These are phyloP conservation scores for Xylaria flabelliformis DNA, from an alignment of 495 filamentous ascomycete genomes.

Conservation along the genomic window DNA sequence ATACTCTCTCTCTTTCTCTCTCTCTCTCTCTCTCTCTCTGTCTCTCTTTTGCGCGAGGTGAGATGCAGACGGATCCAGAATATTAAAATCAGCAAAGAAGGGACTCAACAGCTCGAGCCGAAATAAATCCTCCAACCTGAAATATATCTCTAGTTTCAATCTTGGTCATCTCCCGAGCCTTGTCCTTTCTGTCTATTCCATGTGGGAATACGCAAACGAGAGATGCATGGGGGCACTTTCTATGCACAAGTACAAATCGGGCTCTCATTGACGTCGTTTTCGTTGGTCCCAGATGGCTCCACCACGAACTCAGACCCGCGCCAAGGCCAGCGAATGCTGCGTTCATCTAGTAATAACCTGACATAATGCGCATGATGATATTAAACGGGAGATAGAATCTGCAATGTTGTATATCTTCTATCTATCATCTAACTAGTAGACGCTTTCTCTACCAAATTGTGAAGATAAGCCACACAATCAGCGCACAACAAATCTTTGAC, in stretches of 20 bases:
- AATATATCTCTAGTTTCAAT: background rate
- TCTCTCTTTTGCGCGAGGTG: background rate
- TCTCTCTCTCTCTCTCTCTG: background rate
- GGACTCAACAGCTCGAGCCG: background rate
- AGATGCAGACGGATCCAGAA: background rate
- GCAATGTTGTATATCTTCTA: background rate
- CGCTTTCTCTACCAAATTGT: background rate
- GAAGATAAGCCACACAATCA: background rate
- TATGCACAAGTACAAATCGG: background rate
- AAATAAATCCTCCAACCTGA: background rate
- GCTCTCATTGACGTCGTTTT: constrained; percentile 18
- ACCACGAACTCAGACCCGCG: background rate
- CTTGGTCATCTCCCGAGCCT: background rate
- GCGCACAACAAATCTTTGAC: background rate
- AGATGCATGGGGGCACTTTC: background rate
- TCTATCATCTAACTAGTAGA: background rate
- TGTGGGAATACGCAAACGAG: background rate
- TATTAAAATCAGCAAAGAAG: background rate
- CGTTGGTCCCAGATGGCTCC: background rate
- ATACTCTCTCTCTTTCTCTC: background rate
- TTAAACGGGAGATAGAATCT: background rate
- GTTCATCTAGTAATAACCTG: background rate
- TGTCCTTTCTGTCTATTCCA: background rate
- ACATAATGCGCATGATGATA: background rate
- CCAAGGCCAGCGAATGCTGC: no score